Base-by-base conservation (phyloP, 2,329 filamentous ascomycete species). In the Zalaria sp. region DNA sequence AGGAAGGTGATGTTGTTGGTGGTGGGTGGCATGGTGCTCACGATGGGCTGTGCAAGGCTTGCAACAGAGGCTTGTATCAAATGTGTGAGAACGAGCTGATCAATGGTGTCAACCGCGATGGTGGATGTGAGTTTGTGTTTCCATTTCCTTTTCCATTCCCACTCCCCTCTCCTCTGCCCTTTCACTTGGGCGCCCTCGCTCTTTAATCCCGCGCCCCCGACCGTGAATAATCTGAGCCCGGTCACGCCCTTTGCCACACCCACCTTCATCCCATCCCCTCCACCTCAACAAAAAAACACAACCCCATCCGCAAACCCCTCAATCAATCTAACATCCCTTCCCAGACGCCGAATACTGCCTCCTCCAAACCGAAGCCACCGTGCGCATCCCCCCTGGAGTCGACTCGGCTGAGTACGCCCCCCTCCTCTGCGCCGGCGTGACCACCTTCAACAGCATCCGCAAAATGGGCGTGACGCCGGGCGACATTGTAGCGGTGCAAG, bases 11-110 rank as follows among this genome's bases (percentile, higher is more conserved):
- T 43, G 67, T 77, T 2, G 73, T 84, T 4, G 83, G 83, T 7
- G 77, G 72, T 0, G 59, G 71, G 1, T 85, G 80, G 79, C 79
- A 83, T 52, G 80, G 79, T 43, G 77, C 76, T 2, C 76, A 81
- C 51, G 76, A 80, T 51, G 59, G 60, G 2, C 63, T 62, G 1
- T 88, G 83, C 63, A 69, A 68, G 27, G 55, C 71, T 8, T 88
- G 83, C 61, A 69, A 71, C 42, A 68, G 73, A 10, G 76, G 75
- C 2, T 57, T 72, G 25, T 83, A 74, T 62, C 79, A 87, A 57
- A 78, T 79, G 60, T 88, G 83, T 59, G 66, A 75, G 25, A 73
- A 79, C 48, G 62, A 55, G 38, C 56, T 59, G 0, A 56, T 85
- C 53, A 87, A 84, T 55, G 83, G 83, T 8, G 69, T 82, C 4